Evolutionary conservation across 768 basidiomycete genomes (phyloP).

Genomic region (Kondoa malvinella): DNA sequence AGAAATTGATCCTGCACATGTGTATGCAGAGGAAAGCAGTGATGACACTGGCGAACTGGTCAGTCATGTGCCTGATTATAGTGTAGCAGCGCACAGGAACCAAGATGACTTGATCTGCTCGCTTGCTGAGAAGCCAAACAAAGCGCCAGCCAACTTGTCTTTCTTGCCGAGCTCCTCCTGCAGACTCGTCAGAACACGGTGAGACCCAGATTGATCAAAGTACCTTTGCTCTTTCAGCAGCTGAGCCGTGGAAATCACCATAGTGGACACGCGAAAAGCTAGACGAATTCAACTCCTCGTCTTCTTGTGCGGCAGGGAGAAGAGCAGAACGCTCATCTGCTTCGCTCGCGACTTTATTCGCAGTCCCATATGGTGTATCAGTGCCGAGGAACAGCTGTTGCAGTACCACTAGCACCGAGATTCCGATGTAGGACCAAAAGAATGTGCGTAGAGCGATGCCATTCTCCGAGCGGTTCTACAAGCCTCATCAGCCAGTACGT

Average conservation of each 20-base stretch:
- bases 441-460: constrained; percentile 27
- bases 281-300: constrained; percentile 8
- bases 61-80: too few species aligned
- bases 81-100: too few species aligned
- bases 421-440: constrained; percentile 31
- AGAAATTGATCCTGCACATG: constrained; percentile 35
- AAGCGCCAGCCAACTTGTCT: constrained; percentile 28
- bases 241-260: constrained; percentile 6
- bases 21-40: constrained; percentile 30
- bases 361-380: constrained; percentile 26
- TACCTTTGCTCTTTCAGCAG: background rate
- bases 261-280: constrained; percentile 27
- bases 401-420: constrained; percentile 30
- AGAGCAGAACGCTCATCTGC: constrained; percentile 13
- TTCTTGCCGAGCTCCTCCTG: constrained; percentile 15
- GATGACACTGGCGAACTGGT: too few species aligned
- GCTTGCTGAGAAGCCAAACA: constrained; percentile 28
- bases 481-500: too few species aligned
- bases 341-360: background rate
- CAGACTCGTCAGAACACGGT: too few species aligned
- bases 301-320: background rate
- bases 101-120: constrained; percentile 30
- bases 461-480: too few species aligned
- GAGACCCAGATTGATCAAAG: too few species aligned
- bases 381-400: constrained; percentile 32